Evolutionary conservation across 306 rosid species (phyloP), one percentile per base, ranked within the genome.

Genomic region (Heteromeles arbutifolia): DNA sequence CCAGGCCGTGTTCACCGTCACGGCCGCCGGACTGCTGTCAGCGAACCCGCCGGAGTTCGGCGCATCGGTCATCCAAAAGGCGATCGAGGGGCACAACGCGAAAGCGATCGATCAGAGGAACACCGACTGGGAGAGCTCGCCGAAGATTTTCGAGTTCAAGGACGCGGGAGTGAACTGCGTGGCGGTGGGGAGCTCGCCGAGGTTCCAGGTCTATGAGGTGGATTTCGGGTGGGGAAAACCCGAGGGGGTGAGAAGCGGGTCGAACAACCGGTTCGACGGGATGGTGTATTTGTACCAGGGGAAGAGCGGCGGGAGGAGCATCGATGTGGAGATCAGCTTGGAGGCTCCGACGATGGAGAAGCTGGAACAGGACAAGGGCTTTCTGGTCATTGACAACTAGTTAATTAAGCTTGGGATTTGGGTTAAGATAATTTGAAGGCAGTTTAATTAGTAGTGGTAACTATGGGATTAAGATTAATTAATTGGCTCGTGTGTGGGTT

Each of bases 161-260:
- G 99, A 95, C 54, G 97, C 99, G 0, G 99, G 99, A n/a, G 83
- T 86, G 72, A 95, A 95, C 82, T 87, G 96, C 73, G 99, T 95
- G 83, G 96, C 97, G 0, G 90, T 92, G 2, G 99, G 99, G 59
- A 95, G 99, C 86, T 92, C 99, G 43, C 99, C 99, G 15, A 84
- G 99, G 87, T 95, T 95, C 62, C 90, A 83, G 85, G 97, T 95
- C 29, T 95, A 95, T 75, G 96, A 90, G 28, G 93, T 95, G 65
- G 97, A 92, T 78, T 95, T 92, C 80, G 99, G 99, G 57, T 95
- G 86, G 85, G 99, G 96, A 9, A 81, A 84, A 65, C 96, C 99
- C 10, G 97, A 89, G 81, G 84, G 75, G 31, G 99, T 95, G 85
- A 88, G 97, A 37, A 92, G 99, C 80, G 99, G 99, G 2, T 81